Evolutionary conservation across 1,139 yeast species (phyloP), one percentile per base, ranked within the genome.

Genomic region (Blastobotrys arbuscula): DNA sequence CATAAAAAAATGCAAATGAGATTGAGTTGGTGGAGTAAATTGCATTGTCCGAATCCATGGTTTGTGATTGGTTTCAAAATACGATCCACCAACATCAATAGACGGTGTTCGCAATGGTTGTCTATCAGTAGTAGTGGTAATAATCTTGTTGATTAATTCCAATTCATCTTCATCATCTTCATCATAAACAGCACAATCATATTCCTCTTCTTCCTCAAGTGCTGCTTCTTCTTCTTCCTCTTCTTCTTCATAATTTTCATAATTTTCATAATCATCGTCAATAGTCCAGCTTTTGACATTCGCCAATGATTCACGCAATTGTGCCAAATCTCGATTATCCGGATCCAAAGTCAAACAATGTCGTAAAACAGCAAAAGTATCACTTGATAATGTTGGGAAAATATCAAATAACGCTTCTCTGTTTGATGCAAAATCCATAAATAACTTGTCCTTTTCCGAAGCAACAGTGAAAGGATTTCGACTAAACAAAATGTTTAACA

Each of bases 371-470:
- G 86, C 79, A 64, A 88, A 92, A 61, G 89, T 77, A 61, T 90
- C 97, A 46, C 80, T 81, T 50, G 95, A 81, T 88, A 92, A 82
- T 4, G 90, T 76, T 10, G 96, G 89, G 66, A 90, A 92, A 44
- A 89, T 86, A 69, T 92, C 97, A 69, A 89, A 89, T 48, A 92
- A 71, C 0, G 95, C 86, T 65, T 90, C 97, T 57, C 97, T 78
- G 62, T 85, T 85, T 37, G 84, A 78, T 19, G 94, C 92, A 71
- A 86, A 92, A 67, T 88, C 94, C 58, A 86, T 70, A 65, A 89
- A 92, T 49, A 94, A 72, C 63, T 87, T 88, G 67, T 92, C 98
- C 28, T 84, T 77, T 58, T 82, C 81, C 60, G 84, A 82, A 2
- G 97, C 97, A 15, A 83, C 82, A 42, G 69, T 68, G 66, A 92